Base-by-base conservation (phyloP, 1,284 basidiomycete genomes). In the Puccinia polysora region DNA sequence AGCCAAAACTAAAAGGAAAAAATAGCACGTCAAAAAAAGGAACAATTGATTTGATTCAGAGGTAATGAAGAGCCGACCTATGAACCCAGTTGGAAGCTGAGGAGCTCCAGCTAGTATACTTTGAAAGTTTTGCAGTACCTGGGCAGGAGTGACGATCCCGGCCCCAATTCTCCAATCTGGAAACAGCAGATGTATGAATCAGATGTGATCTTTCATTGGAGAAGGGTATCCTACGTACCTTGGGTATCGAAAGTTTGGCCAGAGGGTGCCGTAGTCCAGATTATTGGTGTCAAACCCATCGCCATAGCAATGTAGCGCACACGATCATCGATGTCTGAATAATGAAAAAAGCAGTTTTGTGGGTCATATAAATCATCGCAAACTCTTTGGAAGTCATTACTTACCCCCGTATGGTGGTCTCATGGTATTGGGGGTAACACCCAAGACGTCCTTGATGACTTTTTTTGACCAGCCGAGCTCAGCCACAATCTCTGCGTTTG, bases 401-500 rank as follows among this genome's bases (percentile, higher is more conserved):
- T 43, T 47, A 60, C 55, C 64, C 10, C 65, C 53, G 49, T 47
- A 88, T 12, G 87, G 87, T 45, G 88, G 87, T 81, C 88, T 82
- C 85, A 87, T 88, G 75, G 85, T 88, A 53, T 86, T 87, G 1
- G 91, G 90, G 4, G 89, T 89, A 30, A 92, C 88, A 76, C 90
- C 90, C 23, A 65, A n/a, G 18, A 63, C 36, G 47, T 72, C 69
- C 36, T 72, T 72, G 28, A 72, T 63, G 15, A 65, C 59, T 47
- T 72, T 71, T 40, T 55, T 72, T 73, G 91, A 90, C 88, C 90
- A 97, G 56, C 90, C 92, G 59, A 97, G 84, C 81, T 96, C 92
- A 23, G 92, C 91, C 23, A 97, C 90, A 74, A 97, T 86, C 82
- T 96, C 83, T 78, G 86, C 87, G 78, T 87, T 97, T 62, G 90